These are phyloP conservation scores for Cercospora nicotianae DNA, from an alignment of 2,329 filamentous ascomycete genomes.

Conservation along the genomic window DNA sequence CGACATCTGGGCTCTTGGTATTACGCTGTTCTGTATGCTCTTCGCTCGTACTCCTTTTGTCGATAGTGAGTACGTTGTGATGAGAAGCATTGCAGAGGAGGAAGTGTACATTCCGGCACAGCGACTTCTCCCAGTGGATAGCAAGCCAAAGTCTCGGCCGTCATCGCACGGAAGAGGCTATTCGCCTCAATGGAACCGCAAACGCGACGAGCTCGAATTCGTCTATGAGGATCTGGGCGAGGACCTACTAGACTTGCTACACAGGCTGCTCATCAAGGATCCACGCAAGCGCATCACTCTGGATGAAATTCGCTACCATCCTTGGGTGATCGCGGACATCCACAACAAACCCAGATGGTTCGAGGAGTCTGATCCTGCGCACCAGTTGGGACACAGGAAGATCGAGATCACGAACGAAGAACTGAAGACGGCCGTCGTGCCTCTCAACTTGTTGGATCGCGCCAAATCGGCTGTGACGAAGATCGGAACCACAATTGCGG, in stretches of 20 bases:
- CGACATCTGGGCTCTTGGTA: constrained; percentile 94
- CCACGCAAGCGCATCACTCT: constrained; percentile 84
- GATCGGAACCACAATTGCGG: constrained; percentile 42
- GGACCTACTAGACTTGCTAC: constrained; percentile 74
- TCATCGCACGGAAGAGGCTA: constrained; percentile 50
- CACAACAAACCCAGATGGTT: constrained; percentile 76
- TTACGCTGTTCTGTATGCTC: constrained; percentile 93
- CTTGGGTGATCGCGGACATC: constrained; percentile 82
- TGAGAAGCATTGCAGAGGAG: constrained; percentile 85
- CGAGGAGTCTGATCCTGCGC: constrained; percentile 86
- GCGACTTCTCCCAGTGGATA: constrained; percentile 71
- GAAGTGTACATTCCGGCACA: constrained; percentile 85
- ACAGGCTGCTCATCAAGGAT: constrained; percentile 81
- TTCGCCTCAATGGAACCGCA: constrained; percentile 56
- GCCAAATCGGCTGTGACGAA: constrained; percentile 71
- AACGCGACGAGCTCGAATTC: constrained; percentile 74
- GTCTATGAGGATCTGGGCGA: constrained; percentile 85
- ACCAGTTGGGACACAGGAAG: constrained; percentile 73
- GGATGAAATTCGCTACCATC: constrained; percentile 88
- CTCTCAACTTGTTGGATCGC: constrained; percentile 81
- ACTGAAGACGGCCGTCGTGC: constrained; percentile 85
- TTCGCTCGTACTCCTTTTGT: constrained; percentile 93
- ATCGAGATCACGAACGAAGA: constrained; percentile 93
- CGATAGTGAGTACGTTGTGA: constrained; percentile 88
- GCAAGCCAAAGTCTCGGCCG: constrained; percentile 47